Evolutionary conservation across 108 stramenopile species (phyloP), one percentile per base, ranked within the genome.

Genomic region (Skeletonema menzelii): DNA sequence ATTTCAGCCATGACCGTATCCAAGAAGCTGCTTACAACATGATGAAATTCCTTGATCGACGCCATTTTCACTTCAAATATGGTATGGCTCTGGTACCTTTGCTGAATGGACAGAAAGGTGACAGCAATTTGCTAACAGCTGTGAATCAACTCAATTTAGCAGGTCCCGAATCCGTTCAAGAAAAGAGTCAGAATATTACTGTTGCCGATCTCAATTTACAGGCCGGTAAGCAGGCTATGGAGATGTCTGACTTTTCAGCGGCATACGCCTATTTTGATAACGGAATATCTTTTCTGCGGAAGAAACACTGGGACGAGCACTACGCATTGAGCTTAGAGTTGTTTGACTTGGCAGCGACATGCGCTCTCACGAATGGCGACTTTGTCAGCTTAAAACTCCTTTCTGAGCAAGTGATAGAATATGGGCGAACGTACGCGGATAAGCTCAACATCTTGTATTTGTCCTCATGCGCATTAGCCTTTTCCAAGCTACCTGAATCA

Each of bases 201-300:
- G 24, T 73, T 5, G 72, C 72, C 5, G 35, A 63, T 1, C 37
- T 73, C 15, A 70, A 70, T 63, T 20, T 73, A 10, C 14, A 27
- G 20, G 78, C 78, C 15, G 78, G 78, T 8, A 64, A 79, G 14
- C 73, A 47, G 27, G 58, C 78, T 14, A 65, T 79, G 30, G 34
- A 47, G 26, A 60, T 62, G 56, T 72, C 77, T 11, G 64, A 65
- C 35, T 78, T 26, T 17, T 13, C 5, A 55, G 15, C 49, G 56
- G 13, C n/a, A 65, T 14, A 22, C 27, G 10, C 40, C n/a, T n/a
- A n/a, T n/a, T n/a, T n/a, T n/a, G n/a, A n/a, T n/a, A n/a, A n/a
- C n/a, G n/a, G n/a, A n/a, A n/a, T n/a, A n/a, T n/a, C n/a, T n/a
- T n/a, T n/a, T n/a, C n/a, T n/a, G n/a, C n/a, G n/a, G n/a, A n/a